Conservation (phyloP, 306 rosid species). For the Quercus wislizeni region DNA sequence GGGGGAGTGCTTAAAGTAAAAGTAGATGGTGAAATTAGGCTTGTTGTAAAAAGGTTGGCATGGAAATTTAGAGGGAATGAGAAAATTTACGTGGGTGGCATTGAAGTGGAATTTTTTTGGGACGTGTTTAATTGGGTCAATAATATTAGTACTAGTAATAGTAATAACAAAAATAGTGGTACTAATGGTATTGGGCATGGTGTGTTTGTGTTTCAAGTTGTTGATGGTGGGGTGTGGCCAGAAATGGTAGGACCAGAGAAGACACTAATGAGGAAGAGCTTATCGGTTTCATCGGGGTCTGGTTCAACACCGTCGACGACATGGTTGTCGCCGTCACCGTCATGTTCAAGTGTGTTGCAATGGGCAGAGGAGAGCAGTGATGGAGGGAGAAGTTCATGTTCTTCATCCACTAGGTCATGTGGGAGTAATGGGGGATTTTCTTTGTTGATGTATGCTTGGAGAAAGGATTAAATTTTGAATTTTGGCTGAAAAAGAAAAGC, state of each 20-base stretch:
- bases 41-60: constrained; percentile 59
- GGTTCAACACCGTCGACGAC: no score
- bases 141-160: no score
- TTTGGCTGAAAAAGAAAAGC: neutral
- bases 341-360: constrained; percentile 59
- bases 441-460: constrained; percentile 76
- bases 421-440: constrained; percentile 71
- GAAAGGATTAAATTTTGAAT: constrained; percentile 33
- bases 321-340: neutral
- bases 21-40: constrained; percentile 52
- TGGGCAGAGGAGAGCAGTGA: constrained; percentile 91
- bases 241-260: no score
- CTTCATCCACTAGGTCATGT: constrained; percentile 63
- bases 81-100: constrained; percentile 51
- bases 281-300: no score
- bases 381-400: constrained; percentile 63
- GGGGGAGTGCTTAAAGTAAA: constrained; percentile 54
- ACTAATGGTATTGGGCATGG: no score
- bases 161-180: no score
- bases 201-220: no score
- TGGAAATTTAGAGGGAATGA: constrained; percentile 96
- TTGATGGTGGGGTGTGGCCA: no score
- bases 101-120: constrained; percentile 23
- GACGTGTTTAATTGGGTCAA: constrained; percentile 34
- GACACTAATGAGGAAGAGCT: no score